Evolutionary conservation across 305 asterid genomes (phyloP), one percentile per base, ranked within the genome.

Genomic region (Fraxinus ornus): DNA sequence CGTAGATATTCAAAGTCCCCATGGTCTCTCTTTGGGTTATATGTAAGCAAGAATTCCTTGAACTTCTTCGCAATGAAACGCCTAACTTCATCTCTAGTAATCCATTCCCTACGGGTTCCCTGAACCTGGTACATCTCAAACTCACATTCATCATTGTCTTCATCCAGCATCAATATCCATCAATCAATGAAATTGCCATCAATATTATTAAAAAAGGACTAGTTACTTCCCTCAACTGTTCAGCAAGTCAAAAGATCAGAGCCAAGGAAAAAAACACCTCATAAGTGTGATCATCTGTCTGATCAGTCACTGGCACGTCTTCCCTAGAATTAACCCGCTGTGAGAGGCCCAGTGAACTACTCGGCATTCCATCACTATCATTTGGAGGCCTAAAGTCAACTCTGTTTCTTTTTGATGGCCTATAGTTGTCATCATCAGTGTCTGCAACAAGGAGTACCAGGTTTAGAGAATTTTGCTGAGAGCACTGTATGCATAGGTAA

Each of bases 21-120:
- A 26, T 91, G 94, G 22, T 91, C 98, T 76, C 80, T 91, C 91
- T 92, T 91, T 13, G 93, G 91, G 77, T 94, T 96, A 79, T 94
- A 93, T 0, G 98, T 94, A 72, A 92, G 94, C 88, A 96, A 85
- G 89, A 96, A 96, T 44, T 94, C 95, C 89, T 91, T 96, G 91
- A 96, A 94, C 82, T 93, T 94, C 89, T 89, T 92, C 7, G 91
- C 99, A 83, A 96, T 94, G 90, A 96, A 96, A 41, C 97, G 95
- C 82, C 98, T 90, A 26, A 96, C 97, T 89, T 96, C 99, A 94
- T 95, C 98, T 83, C 98, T 91, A 78, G 98, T 94, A 79, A 95
- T 95, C 98, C 98, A 94, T 85, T 95, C 98, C 87, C 98, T 91
- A 41, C 92, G 92, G 71, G 98, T 91, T 80, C 98, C 98, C 86